Percentiles rank a stretch among this genome's conserved stretches.
Conservation (phyloP, 805 yeast species). For the Alloascoidea hylecoeti region DNA sequence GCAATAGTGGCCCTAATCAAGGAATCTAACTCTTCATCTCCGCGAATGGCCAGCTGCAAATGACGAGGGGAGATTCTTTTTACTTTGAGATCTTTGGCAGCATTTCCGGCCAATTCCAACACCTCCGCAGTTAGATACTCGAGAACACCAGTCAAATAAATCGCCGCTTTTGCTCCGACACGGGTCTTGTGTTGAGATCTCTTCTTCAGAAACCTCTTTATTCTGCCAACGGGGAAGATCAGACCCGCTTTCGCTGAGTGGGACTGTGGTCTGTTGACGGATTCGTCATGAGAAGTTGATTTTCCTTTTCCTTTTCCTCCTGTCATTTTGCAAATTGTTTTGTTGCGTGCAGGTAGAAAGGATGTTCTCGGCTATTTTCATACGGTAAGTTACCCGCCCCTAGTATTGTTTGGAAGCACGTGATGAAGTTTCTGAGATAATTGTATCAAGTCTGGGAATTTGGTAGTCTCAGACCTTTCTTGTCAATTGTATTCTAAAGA, state of each 20-base stretch:
- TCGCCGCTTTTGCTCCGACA: conserved; percentile 85
- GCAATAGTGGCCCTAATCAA: conserved; percentile 93
- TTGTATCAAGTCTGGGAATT: too few species aligned
- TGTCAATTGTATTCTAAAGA: too few species aligned
- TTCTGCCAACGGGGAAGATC: conserved; percentile 98
- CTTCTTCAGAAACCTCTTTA: conserved; percentile 87
- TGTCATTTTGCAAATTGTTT: too few species aligned
- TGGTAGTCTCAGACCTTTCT: too few species aligned
- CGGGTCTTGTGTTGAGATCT: conserved; percentile 76
- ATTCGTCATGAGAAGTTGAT: conserved; percentile 56
- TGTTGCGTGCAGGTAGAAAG: too few species aligned
- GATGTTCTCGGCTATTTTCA: too few species aligned
- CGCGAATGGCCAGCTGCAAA: conserved; percentile 91
- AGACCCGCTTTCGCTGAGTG: conserved; percentile 92
- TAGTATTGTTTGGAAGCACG: too few species aligned
- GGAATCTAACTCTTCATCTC: conserved; percentile 94
- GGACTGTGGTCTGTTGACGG: conserved; percentile 61
- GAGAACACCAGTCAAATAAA: conserved; percentile 87
- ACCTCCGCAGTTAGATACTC: conserved; percentile 97
- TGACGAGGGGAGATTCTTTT: conserved; percentile 98
- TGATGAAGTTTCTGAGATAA: too few species aligned
- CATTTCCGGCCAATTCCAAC: conserved; percentile 94
- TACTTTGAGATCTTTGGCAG: conserved; percentile 89
- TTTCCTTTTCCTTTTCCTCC: conserved; percentile 85
- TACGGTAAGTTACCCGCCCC: too few species aligned